Evolutionary conservation across 768 basidiomycete genomes (phyloP).

Genomic region (Calvatia gigantea): DNA sequence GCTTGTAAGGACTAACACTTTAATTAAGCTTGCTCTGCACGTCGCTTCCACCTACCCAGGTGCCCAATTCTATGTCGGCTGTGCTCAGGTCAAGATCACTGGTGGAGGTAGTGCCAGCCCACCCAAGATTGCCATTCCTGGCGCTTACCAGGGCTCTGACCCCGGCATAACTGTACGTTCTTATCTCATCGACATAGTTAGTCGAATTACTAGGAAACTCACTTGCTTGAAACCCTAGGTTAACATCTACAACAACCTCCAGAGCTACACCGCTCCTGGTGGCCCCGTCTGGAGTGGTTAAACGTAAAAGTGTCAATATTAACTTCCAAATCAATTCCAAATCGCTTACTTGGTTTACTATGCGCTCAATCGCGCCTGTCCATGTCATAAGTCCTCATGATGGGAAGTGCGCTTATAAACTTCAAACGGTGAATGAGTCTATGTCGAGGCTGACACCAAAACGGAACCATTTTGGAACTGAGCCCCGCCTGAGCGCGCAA

Average conservation of each 20-base stretch:
- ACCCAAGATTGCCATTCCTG: conserved; percentile 45
- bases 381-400: no score
- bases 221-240: conserved; percentile 24
- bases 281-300: conserved; percentile 36
- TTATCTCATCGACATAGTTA: not conserved
- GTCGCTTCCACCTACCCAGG: conserved; percentile 42
- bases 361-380: no score
- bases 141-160: conserved; percentile 40
- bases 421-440: no score
- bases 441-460: no score
- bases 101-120: conserved; percentile 40
- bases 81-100: conserved; percentile 46
- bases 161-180: conserved; percentile 45
- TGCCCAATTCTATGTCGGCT: conserved; percentile 41
- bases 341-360: no score
- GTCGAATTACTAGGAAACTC: conserved; percentile 17
- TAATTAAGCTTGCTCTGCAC: conserved; percentile 31
- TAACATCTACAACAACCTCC: conserved; percentile 56
- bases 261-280: conserved; percentile 44
- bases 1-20: no score
- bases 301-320: no score
- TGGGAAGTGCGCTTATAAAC: no score
- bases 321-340: no score
- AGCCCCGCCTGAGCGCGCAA: no score
- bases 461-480: no score